Evolutionary conservation across 257 asterid species (phyloP), one percentile per base, ranked within the genome.

Genomic region (Fraxinus pennsylvanica): DNA sequence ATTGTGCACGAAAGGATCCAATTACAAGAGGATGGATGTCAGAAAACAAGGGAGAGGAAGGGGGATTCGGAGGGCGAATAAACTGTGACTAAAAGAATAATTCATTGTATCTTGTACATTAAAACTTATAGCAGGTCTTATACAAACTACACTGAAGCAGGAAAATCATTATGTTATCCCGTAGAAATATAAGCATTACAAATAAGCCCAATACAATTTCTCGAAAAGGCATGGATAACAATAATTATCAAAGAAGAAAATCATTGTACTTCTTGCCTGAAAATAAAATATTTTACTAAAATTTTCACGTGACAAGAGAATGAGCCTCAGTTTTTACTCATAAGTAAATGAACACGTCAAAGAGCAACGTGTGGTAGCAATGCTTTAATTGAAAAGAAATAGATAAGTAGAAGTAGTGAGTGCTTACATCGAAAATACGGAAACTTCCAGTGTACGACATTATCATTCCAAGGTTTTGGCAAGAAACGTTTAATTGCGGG

Each of bases 391-490:
- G 39, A 54, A 9, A 71, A 79, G 21, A 79, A 77, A 47, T 36
- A 72, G 77, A 74, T 78, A 69, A 78, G 75, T 78, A 68, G 50
- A 43, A 74, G 59, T 38, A 25, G 65, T 74, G 74, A 74, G 74
- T 74, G 13, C 92, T 75, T 90, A 93, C 99, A 89, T 76, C 77
- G 86, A 79, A 93, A 81, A 80, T 89, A 92, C 0, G 97, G 99
- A 76, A 91, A 82, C 69, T 83, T 92, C 99, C 91, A 93, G 67
- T 74, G 33, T 63, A 93, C 90, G 82, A 83, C 76, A 84, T 93
- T 87, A 45, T 89, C 96, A 81, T 93, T 96, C 99, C 99, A 96
- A 70, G 74, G 82, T 45, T 85, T 74, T 15, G 99, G 99, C 83
- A 96, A 80, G 80, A 92, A 93, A 14, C 92, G 84, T 52, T 82